Base-by-base conservation (phyloP, 139 green algal genomes). In the Coelastrella sp. region DNA sequence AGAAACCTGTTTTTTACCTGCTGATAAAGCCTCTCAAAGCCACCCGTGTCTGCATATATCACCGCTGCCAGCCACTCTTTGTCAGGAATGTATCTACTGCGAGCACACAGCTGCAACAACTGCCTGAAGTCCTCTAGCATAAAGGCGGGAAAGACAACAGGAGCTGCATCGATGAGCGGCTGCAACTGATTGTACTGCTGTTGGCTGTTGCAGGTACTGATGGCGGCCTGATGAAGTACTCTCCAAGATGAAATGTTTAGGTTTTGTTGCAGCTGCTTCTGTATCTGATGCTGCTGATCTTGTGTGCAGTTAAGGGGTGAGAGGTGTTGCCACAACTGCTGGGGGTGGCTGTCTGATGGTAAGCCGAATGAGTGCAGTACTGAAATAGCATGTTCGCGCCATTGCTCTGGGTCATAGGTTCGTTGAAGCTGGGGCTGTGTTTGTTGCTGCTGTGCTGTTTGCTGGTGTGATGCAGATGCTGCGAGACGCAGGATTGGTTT, bases 81-180 rank as follows among this genome's bases (percentile, higher is more conserved):
- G 13, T 82, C 53, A n/a, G 75, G 75, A 2, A 82, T 27, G 53
- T 82, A 71, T 2, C 75, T 60, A 2, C 35, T 53, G 21, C 37
- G 21, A 38, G 75, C 75, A 71, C 75, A 82, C 75, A 82, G 23
- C 51, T 71, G 75, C 75, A 82, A 53, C 75, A 82, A 53, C n/a
- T 41, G 40, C 35, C 25, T 35, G 7, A 82, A 82, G 5, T 82
- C 75, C 11, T 5, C 35, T 35, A 82, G 21, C 21, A 57, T 34
- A 71, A 82, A 82, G 2, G n/a, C 2, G 5, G 35, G 35, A 9
- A 82, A 53, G 3, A 43, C 13, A 19, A 37, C 25, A 1, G 75
- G 23, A 13, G 53, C 75, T 40, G 75, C 75, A 23, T 51, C 34
- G 13, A 82, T 69, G 6, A 82, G 51, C 2, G 40, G 25, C 53